Evolutionary conservation across 2,329 filamentous ascomycete genomes (phyloP), one percentile per base, ranked within the genome.

Genomic region (Tolypocladium ovalisporum): DNA sequence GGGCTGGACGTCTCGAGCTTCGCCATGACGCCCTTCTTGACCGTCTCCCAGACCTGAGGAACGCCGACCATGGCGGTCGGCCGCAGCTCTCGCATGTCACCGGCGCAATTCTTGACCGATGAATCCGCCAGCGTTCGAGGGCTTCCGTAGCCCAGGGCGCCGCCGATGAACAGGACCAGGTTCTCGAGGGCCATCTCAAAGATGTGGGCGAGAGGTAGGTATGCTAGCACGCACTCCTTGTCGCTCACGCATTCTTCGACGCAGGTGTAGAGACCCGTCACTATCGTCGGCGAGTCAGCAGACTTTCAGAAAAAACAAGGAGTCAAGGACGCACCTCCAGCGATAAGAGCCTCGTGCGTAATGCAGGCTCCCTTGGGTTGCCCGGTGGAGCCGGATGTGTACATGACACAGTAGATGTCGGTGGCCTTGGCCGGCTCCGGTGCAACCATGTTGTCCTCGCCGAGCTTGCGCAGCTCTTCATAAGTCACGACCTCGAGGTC

Each of bases 181-280:
- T 96, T 97, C 75, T 99, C 94, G 63, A 99, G 90, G 59, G 93
- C 88, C 73, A 96, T 94, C 73, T 99, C 94, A 66, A 99, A 85
- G 66, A 97, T 97, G 70, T 99, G 94, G 2, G 94, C 92, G 56
- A 96, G 85, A 1, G 94, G 94, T 17, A 99, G 83, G 72, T 97
- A 99, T 27, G 92, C 90, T 52, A 99, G 81, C 49, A 97, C 79
- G 52, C 82, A 82, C 65, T 99, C 94, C 52, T 81, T 84, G 58
- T 87, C 85, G 59, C 86, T 87, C 54, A 97, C 83, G 66, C 87
- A 87, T 58, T 87, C 84, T 27, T 88, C 89, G 53, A 97, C 85
- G 60, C 90, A 85, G 47, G 82, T 81, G 67, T 87, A 83, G 52
- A 96, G 83, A 70, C 94, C 94, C 52, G 93, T 88, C 62, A 96